Evolutionary conservation across 2,329 filamentous ascomycete genomes (phyloP).

Genomic region (Pestalotiopsis sp.): DNA sequence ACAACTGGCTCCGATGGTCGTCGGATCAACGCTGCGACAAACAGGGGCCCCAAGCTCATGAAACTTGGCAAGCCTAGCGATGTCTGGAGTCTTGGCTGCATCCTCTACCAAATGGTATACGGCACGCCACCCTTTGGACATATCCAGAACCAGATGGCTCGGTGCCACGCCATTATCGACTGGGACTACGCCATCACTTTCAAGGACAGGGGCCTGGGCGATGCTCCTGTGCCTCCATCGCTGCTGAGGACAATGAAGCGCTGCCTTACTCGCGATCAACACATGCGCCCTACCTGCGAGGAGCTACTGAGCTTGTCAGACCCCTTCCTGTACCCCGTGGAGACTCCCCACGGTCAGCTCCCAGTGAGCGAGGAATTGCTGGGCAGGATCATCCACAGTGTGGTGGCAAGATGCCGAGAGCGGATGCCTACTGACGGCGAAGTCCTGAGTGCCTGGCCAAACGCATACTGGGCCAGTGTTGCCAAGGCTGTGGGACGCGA

Average conservation of each 20-base stretch:
- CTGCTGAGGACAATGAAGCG: slow-evolving; percentile 64
- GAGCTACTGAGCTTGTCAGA: slow-evolving; percentile 63
- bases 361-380: slow-evolving; percentile 66
- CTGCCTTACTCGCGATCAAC: slow-evolving; percentile 65
- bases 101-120: slow-evolving; percentile 97
- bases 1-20: slow-evolving; percentile 42
- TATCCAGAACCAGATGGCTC: slow-evolving; percentile 82
- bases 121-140: slow-evolving; percentile 95
- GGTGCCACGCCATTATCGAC: slow-evolving; percentile 86
- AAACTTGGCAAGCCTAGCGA: slow-evolving; percentile 95
- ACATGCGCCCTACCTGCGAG: slow-evolving; percentile 64
- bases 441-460: slow-evolving; percentile 57
- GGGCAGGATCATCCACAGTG: slow-evolving; percentile 63
- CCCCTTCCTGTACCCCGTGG: slow-evolving; percentile 65
- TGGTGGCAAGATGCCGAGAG: slow-evolving; percentile 60
- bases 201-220: slow-evolving; percentile 70
- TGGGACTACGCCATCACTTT: slow-evolving; percentile 75
- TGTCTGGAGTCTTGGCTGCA: slow-evolving; percentile 95
- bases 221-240: slow-evolving; percentile 58
- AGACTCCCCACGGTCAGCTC: slow-evolving; percentile 55
- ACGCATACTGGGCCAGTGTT: slow-evolving; percentile 64
- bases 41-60: slow-evolving; percentile 73
- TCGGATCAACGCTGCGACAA: slow-evolving; percentile 35
- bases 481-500: slow-evolving; percentile 50
- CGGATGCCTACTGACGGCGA: slow-evolving; percentile 62